Base-by-base conservation (phyloP, 129 eudicot species). In the Artemisia argyi region DNA sequence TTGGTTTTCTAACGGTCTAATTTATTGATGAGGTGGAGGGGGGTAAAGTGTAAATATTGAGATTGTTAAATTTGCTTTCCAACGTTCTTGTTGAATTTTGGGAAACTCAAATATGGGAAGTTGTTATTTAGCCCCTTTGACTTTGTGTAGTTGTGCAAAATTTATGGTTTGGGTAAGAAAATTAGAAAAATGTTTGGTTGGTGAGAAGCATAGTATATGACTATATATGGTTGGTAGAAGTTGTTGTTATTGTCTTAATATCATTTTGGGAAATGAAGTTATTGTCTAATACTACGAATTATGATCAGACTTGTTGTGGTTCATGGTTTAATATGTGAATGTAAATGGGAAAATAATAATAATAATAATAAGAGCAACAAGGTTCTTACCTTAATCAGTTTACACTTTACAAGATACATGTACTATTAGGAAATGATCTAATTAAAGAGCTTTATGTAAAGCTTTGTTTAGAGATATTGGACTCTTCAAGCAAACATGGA, bases 1-100 rank as follows among this genome's bases (percentile, higher is more conserved):
- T 7, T 39, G 46, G 58, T 17, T 71, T 50, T 65, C 82, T 86
- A 92, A 92, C 98, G 98, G 98, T 92, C 98, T 78, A 75, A 92
- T 86, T 66, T 69, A 57, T 26, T 26, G 69, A 53, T 69, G 72
- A 44, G 66, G 71, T 76, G 13, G 80, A 48, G 68, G 80, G 79
- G 74, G 87, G 56, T 56, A 76, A 52, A 66, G 61, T 30, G 55
- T 22, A 39, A 20, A 17, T 79, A 68, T 72, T 73, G 55, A 54
- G 15, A 22, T 55, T 63, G 22, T 78, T 69, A 65, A 39, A 54
- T 78, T 69, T 20, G 39, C 77, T 64, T 78, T 78, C 75, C 78
- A 89, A 89, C 96, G 96, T 89, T 89, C 82, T 61, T 77, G 65
- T 85, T 88, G 76, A 68, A 80, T 73, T 79, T 82, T 83, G 76